A percentile compares a stretch with the other conserved stretches of the same genome.
phyloP scores from a whole-genome alignment of 2,329 filamentous ascomycete genomes.

The Botrytis fabae region DNA sequence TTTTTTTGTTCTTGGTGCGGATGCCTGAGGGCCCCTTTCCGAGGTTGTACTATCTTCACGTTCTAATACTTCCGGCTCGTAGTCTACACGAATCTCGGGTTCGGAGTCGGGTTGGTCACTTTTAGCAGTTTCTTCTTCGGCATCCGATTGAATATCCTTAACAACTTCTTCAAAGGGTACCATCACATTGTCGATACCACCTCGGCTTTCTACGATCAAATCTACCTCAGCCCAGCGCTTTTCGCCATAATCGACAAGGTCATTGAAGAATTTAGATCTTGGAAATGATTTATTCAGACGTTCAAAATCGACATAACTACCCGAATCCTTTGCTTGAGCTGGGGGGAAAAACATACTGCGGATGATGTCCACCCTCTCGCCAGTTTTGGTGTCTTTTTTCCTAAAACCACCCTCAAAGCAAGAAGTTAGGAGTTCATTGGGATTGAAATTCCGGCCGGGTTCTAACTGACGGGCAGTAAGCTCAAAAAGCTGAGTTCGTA shows the following conservation, averaged over 20 bases:
- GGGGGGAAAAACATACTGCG: conserved; percentile 40
- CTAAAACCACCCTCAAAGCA: conserved; percentile 3
- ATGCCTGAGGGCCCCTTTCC: background rate
- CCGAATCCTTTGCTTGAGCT: conserved; percentile 36
- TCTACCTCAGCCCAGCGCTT: conserved; percentile 48
- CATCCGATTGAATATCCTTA: conserved; percentile 34
- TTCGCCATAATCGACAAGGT: conserved; percentile 49
- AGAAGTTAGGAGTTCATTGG: conserved; percentile 38
- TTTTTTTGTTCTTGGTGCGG: background rate
- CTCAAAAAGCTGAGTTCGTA: conserved; percentile 57
- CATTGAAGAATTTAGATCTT: conserved; percentile 51
- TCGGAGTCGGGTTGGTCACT: background rate
- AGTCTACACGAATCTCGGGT: conserved; percentile 25
- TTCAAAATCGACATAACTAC: conserved; percentile 45
- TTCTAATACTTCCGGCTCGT: conserved; percentile 16
- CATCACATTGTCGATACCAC: conserved; percentile 43
- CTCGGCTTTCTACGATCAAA: conserved; percentile 44
- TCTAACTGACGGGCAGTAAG: conserved; percentile 43
- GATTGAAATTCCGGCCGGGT: conserved; percentile 41
- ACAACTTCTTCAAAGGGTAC: conserved; percentile 42
- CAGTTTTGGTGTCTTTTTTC: background rate
- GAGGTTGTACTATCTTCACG: background rate
- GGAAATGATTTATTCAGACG: conserved; percentile 48
- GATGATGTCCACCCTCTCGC: conserved; percentile 43
- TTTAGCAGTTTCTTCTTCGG: background rate